A percentile compares a stretch with the other conserved stretches of the same genome.
phyloP scores from a whole-genome alignment of 768 basidiomycete genomes.

The Pleurotus djamor region DNA sequence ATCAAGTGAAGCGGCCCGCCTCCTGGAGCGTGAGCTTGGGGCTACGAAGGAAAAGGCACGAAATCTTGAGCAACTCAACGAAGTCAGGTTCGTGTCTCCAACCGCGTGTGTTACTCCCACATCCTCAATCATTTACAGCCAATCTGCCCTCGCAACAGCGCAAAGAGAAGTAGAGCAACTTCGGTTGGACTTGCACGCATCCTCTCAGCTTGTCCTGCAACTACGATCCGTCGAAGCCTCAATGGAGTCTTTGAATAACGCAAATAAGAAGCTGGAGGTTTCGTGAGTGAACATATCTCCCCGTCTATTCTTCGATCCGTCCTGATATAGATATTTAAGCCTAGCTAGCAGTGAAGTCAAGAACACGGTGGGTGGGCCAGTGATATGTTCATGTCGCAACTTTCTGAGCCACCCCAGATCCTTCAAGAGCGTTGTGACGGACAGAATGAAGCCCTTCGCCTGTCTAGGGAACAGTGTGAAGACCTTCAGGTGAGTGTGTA shows the following conservation, averaged over 20 bases:
- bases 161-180: neutral
- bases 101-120: neutral
- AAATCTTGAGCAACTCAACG: neutral
- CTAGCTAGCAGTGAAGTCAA: neutral
- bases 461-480: constrained; percentile 32
- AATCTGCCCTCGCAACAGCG: neutral
- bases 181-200: neutral
- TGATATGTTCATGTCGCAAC: neutral
- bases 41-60: neutral
- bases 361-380: neutral
- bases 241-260: neutral
- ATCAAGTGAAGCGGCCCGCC: neutral
- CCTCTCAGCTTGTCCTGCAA: neutral
- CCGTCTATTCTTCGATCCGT: neutral
- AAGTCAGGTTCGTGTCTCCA: neutral
- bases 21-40: neutral
- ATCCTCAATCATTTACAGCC: neutral
- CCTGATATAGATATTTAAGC: neutral
- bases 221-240: neutral
- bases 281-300: neutral
- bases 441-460: constrained; percentile 35
- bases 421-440: constrained; percentile 34
- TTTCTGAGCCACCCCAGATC: constrained; percentile 7
- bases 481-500: constrained; percentile 11
- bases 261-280: neutral